Evolutionary conservation across 306 rosid species (phyloP).

Genomic region (Vigna reflexopilosa): DNA sequence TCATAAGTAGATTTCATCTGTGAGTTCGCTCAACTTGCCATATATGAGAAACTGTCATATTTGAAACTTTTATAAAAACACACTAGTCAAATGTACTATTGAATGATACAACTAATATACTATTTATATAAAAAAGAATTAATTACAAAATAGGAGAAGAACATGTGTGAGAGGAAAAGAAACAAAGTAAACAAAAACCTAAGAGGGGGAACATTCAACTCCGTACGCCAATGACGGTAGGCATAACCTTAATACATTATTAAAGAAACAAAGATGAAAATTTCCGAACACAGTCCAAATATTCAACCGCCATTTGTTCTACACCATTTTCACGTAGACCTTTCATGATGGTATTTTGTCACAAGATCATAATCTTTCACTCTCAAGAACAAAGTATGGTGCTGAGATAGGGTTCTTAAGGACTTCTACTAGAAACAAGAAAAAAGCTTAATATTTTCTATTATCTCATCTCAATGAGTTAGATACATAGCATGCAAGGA

Average conservation of each 20-base stretch:
- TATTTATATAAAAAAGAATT: background rate
- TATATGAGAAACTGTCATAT: background rate
- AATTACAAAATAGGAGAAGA: background rate
- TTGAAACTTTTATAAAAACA: background rate
- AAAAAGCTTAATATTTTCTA: background rate
- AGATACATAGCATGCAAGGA: background rate
- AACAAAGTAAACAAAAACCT: background rate
- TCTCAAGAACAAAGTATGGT: background rate
- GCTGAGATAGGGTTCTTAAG: background rate
- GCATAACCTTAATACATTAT: background rate
- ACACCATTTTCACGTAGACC: background rate
- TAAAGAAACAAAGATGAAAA: background rate
- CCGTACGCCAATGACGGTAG: background rate
- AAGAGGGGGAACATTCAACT: background rate
- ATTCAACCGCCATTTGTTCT: background rate
- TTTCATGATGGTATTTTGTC: background rate
- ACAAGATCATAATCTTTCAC: background rate
- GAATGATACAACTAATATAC: background rate
- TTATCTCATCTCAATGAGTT: background rate
- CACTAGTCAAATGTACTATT: background rate
- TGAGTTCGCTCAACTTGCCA: background rate
- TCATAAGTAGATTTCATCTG: background rate
- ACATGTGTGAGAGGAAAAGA: background rate
- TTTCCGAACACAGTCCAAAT: background rate
- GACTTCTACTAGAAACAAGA: background rate